A percentile compares a stretch with the other conserved stretches of the same genome.
These are phyloP conservation scores for Gossypium aridum DNA, from an alignment of 441 rosid species.

Conservation along the genomic window DNA sequence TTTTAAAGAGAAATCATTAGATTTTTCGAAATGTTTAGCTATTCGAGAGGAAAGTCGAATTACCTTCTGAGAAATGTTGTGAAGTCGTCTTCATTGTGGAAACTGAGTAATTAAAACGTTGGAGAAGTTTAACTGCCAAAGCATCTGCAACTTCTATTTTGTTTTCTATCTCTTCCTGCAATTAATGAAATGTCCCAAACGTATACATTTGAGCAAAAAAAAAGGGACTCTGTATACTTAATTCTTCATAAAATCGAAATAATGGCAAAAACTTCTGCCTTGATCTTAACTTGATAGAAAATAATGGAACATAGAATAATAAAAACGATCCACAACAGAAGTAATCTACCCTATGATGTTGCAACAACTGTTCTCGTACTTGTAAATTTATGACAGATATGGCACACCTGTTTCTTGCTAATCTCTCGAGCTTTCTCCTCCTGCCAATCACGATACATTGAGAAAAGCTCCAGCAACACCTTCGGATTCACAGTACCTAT, in stretches of 20 bases:
- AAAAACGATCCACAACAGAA: background rate
- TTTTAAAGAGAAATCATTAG: background rate
- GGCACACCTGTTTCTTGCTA: constrained; percentile 65
- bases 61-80: constrained; percentile 83
- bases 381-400: background rate
- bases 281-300: constrained; percentile 10
- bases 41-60: background rate
- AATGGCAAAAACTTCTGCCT: background rate
- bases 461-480: constrained; percentile 77
- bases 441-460: constrained; percentile 78
- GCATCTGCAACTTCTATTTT: constrained; percentile 93
- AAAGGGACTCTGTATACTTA: background rate
- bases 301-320: background rate
- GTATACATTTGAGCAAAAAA: constrained; percentile 3
- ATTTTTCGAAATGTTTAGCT: background rate
- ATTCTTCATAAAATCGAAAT: constrained; percentile 5
- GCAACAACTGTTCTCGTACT: background rate
- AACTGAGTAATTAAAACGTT: constrained; percentile 64
- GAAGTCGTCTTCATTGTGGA: constrained; percentile 77
- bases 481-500: constrained; percentile 72
- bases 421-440: constrained; percentile 56
- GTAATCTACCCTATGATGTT: background rate
- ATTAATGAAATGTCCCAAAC: constrained; percentile 13
- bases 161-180: constrained; percentile 89
- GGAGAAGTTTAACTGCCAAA: constrained; percentile 76